Percentiles rank a stretch among this genome's conserved stretches.
phyloP scores from a whole-genome alignment of 2,329 filamentous ascomycete genomes.

The Ceratocystis cacaofunesta region DNA sequence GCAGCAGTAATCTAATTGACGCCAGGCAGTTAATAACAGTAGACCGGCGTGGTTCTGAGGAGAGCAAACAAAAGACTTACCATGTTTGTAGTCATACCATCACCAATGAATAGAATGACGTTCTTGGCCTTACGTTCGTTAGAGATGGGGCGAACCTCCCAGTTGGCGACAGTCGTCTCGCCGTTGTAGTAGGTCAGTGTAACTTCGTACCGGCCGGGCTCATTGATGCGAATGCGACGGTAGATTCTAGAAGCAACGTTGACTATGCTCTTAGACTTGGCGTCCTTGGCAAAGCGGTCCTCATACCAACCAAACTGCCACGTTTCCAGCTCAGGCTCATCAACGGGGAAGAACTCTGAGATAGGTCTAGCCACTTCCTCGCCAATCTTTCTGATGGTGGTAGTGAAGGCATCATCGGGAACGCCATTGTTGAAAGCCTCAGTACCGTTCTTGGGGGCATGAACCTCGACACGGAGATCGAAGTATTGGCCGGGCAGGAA shows the following conservation, averaged over 20 bases:
- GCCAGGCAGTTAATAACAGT: background rate
- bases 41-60: no score
- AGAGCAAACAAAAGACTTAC: constrained; percentile 20
- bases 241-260: constrained; percentile 70
- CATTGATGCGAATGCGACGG: constrained; percentile 57
- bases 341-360: constrained; percentile 49
- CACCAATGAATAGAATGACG: constrained; percentile 68
- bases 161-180: constrained; percentile 56
- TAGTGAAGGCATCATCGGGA: constrained; percentile 60
- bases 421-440: constrained; percentile 55
- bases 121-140: constrained; percentile 67
- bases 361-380: constrained; percentile 35
- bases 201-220: constrained; percentile 66
- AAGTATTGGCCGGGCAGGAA: constrained; percentile 75
- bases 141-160: constrained; percentile 58
- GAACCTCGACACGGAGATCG: constrained; percentile 69
- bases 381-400: constrained; percentile 55
- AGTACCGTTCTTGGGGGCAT: constrained; percentile 67
- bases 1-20: constrained; percentile 49
- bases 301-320: constrained; percentile 78
- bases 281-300: constrained; percentile 65
- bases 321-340: constrained; percentile 58
- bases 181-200: constrained; percentile 61
- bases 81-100: constrained; percentile 62
- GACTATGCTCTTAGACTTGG: constrained; percentile 53